Conservation (phyloP, 2,329 filamentous ascomycete genomes). For the Penicillium sclerotiorum region DNA sequence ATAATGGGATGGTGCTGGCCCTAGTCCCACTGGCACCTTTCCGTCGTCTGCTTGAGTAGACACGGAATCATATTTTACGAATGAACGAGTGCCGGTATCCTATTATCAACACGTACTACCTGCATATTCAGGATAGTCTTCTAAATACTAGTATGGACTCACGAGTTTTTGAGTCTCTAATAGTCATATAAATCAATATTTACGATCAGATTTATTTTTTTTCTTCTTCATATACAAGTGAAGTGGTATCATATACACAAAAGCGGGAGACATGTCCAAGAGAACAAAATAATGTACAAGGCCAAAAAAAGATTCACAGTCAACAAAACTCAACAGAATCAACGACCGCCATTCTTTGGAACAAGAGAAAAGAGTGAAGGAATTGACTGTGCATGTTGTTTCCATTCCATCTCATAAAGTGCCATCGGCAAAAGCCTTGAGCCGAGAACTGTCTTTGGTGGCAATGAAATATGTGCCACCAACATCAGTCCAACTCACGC, state of each 20-base stretch:
- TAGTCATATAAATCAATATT: too few species aligned
- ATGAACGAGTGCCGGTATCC: too few species aligned
- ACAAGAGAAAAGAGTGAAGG: not conserved
- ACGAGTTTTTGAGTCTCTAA: too few species aligned
- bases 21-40: too few species aligned
- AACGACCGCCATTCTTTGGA: not conserved
- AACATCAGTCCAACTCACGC: slow-evolving; percentile 88
- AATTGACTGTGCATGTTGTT: not conserved
- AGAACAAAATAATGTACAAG: slow-evolving; percentile 23
- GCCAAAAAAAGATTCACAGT: slow-evolving; percentile 11
- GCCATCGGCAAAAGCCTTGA: slow-evolving; percentile 52
- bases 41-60: too few species aligned
- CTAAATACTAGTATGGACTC: too few species aligned
- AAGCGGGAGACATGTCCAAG: slow-evolving; percentile 21
- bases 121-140: too few species aligned
- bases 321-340: slow-evolving; percentile 9
- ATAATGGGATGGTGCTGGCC: not conserved
- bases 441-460: slow-evolving; percentile 66
- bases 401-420: slow-evolving; percentile 26
- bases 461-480: slow-evolving; percentile 88
- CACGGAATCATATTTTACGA: too few species aligned
- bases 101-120: too few species aligned
- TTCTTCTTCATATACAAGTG: slow-evolving; percentile 16
- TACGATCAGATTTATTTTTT: too few species aligned
- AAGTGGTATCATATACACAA: slow-evolving; percentile 24